Conservation (phyloP, 2,329 filamentous ascomycete genomes). For the Ceratocystis papillata region DNA sequence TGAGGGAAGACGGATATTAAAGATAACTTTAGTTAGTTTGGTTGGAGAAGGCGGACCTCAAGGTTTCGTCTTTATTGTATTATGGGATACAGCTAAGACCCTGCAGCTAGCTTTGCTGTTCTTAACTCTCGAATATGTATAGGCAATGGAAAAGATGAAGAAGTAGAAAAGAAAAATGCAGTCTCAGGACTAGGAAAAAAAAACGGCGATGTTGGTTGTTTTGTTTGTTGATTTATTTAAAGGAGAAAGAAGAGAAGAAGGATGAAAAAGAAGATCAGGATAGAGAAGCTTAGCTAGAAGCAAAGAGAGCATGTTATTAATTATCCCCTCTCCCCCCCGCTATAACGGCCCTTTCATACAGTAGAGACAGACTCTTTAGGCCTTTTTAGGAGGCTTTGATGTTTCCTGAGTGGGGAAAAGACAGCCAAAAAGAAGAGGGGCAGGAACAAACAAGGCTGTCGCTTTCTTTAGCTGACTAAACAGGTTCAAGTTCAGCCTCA, state of each 20-base stretch:
- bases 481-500: no score
- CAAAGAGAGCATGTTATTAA: not conserved
- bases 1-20: no score
- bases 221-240: not conserved
- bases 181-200: not conserved
- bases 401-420: no score
- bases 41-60: not conserved
- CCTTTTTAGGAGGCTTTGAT: no score
- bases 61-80: constrained; percentile 31
- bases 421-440: no score
- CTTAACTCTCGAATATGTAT: constrained; percentile 29
- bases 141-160: not conserved
- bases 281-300: not conserved
- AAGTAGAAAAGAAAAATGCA: not conserved
- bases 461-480: no score
- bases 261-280: constrained; percentile 7
- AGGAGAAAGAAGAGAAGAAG: constrained; percentile 1
- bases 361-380: no score
- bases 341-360: no score
- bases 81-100: constrained; percentile 46
- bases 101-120: constrained; percentile 31
- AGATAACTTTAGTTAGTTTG: no score
- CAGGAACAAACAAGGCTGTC: no score
- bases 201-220: not conserved
- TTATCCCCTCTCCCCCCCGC: not conserved